phyloP scores from a whole-genome alignment of 2,329 filamentous ascomycete genomes.

The Hymenoscyphus scutula region DNA sequence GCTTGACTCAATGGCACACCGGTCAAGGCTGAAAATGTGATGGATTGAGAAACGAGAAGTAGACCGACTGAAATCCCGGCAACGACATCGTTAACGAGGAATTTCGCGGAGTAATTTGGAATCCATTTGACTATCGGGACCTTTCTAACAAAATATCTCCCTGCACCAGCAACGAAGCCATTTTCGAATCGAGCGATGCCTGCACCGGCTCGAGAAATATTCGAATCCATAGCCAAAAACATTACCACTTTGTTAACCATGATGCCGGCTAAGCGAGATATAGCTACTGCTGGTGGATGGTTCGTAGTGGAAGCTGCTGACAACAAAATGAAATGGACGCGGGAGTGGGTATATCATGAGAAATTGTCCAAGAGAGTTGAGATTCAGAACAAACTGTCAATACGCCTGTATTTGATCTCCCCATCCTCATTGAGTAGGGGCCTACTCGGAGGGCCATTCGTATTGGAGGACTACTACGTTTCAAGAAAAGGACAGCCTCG shows the following conservation, averaged over 20 bases:
- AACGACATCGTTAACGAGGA: conserved; percentile 60
- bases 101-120: conserved; percentile 57
- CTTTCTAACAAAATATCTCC: conserved; percentile 58
- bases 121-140: conserved; percentile 61
- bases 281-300: neutral
- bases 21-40: conserved; percentile 60
- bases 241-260: neutral
- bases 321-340: neutral
- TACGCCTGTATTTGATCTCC: neutral
- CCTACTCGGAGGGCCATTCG: neutral
- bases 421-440: neutral
- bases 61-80: conserved; percentile 59
- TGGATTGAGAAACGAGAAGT: conserved; percentile 58
- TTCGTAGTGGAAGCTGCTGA: neutral
- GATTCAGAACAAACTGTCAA: neutral
- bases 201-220: conserved; percentile 18
- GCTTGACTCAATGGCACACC: conserved; percentile 61
- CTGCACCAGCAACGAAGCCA: conserved; percentile 41
- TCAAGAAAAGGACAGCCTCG: neutral
- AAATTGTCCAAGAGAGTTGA: neutral
- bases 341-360: neutral
- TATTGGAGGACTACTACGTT: neutral
- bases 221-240: conserved; percentile 15
- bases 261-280: neutral
- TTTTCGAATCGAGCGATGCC: conserved; percentile 17